Conservation (phyloP, 495 filamentous ascomycete genomes). For the Cercophora newfieldiana region DNA sequence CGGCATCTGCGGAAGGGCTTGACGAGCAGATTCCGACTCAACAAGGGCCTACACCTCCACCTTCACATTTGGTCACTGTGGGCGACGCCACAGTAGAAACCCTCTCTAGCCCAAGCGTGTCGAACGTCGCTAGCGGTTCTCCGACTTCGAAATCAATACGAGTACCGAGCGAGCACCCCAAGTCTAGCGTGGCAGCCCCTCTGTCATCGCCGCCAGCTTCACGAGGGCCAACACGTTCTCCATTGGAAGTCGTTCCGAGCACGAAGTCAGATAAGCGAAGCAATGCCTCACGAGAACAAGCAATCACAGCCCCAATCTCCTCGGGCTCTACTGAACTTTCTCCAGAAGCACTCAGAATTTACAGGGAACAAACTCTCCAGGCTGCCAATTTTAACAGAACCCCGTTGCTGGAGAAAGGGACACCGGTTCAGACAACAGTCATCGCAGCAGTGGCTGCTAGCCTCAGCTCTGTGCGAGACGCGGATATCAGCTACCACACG, state of each 20-base stretch:
- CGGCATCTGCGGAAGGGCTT: neutral
- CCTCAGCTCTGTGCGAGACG: conserved; percentile 15
- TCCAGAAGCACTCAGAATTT: neutral
- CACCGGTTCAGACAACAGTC: neutral
- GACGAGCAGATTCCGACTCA: neutral
- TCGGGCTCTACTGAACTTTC: neutral
- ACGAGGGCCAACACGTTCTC: neutral
- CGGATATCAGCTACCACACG: conserved; percentile 26
- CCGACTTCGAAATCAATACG: neutral
- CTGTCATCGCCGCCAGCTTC: neutral
- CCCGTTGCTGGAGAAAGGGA: neutral
- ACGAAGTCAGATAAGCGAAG: neutral
- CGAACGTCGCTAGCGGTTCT: neutral
- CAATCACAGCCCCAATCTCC: neutral
- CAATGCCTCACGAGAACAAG: neutral
- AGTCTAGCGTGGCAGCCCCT: neutral
- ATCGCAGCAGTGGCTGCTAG: neutral
- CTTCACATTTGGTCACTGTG: neutral
- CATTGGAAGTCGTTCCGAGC: neutral
- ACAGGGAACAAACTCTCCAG: neutral
- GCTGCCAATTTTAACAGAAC: neutral
- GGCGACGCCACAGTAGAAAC: neutral
- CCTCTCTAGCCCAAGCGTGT: neutral
- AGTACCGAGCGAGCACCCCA: neutral
- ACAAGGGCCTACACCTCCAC: too few relatives aligned